Evolutionary conservation across 1,284 basidiomycete species (phyloP).

Genomic region (Salmacisia buchloeana): DNA sequence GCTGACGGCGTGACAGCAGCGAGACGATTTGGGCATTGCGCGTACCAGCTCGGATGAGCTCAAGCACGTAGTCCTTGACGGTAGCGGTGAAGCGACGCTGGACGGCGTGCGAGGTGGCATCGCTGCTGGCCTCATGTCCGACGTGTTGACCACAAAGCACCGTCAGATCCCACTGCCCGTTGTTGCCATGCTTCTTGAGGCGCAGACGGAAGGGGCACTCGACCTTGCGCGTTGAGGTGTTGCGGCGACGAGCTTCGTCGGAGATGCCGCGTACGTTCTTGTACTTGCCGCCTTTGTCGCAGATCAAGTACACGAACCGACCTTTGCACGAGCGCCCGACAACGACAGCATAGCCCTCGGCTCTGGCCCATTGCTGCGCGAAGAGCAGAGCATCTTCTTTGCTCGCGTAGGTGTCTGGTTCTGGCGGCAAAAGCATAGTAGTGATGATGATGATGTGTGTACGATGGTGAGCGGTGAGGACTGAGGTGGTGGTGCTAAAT

Average conservation of each 20-base stretch:
- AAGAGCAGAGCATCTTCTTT: not conserved
- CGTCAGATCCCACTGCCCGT: not conserved
- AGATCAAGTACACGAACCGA: not conserved
- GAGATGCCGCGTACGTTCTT: not conserved
- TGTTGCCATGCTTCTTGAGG: too few species aligned
- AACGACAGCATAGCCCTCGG: not conserved
- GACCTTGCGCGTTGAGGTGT: not conserved
- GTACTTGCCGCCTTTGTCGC: not conserved
- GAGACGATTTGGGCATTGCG: not conserved
- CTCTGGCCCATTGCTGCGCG: not conserved
- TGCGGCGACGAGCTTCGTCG: not conserved
- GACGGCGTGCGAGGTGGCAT: not conserved
- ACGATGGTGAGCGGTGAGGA: not conserved
- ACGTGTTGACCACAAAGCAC: not conserved
- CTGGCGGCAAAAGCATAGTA: not conserved
- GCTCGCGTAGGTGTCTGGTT: not conserved
- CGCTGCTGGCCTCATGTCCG: not conserved
- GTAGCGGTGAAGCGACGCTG: not conserved
- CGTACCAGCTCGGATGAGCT: not conserved
- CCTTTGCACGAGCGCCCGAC: not conserved
- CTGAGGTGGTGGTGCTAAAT: not conserved
- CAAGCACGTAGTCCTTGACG: not conserved
- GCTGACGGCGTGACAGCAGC: not conserved
- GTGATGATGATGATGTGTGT: not conserved
- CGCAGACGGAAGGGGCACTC: constrained; percentile 1